Evolutionary conservation across 176 grass and related monocot species (phyloP).

Genomic region (Ampelocalamus luodianensis): DNA sequence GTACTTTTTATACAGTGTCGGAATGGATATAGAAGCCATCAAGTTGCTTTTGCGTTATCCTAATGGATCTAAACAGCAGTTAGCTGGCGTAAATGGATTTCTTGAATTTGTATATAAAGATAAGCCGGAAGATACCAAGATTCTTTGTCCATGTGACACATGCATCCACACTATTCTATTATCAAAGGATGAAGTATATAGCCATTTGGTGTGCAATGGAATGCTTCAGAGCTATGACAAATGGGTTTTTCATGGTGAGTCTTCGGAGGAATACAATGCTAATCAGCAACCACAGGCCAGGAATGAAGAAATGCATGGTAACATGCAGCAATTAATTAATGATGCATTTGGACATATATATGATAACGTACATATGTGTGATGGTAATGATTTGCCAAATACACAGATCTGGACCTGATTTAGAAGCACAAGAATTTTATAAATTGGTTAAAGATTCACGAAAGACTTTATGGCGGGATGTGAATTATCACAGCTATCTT

Average conservation of each 20-base stretch:
- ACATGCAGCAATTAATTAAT: not conserved
- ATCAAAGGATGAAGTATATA: not conserved
- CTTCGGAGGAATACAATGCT: not conserved
- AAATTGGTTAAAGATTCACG: not conserved
- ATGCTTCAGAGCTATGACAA: not conserved
- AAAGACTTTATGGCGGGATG: no score
- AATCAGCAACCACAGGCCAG: not conserved
- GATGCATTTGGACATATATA: not conserved
- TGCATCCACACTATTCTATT: not conserved
- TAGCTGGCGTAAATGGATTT: slow-evolving; percentile 28
- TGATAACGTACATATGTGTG: not conserved
- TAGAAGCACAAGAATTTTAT: not conserved
- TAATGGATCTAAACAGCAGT: not conserved
- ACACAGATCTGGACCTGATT: not conserved
- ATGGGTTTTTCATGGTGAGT: slow-evolving; percentile 20
- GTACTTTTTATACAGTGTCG: not conserved
- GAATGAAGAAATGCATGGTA: slow-evolving; percentile 12
- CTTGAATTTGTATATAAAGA: slow-evolving; percentile 32
- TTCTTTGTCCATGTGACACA: slow-evolving; percentile 17
- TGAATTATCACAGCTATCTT: no score
- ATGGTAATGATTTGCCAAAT: not conserved
- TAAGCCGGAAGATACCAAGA: not conserved
- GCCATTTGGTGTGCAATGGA: slow-evolving; percentile 10
- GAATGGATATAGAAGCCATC: slow-evolving; percentile 8
- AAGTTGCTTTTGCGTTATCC: slow-evolving; percentile 19